Evolutionary conservation across 2,329 filamentous ascomycete species (phyloP).

Genomic region (Penicillium sp.): DNA sequence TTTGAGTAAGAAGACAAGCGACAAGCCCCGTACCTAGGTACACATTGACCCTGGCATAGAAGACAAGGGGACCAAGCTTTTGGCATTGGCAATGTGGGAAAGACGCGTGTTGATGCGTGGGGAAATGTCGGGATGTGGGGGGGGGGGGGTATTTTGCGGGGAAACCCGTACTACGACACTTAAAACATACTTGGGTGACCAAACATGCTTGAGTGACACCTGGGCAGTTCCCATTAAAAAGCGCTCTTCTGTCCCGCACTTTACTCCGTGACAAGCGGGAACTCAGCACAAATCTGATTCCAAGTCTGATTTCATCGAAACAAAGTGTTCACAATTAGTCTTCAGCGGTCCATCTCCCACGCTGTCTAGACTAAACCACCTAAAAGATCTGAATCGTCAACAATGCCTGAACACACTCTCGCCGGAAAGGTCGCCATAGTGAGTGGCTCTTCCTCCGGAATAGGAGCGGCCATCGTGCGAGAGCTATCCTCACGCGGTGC

Average conservation of each 20-base stretch:
- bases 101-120: not conserved
- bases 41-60: not conserved
- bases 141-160: not conserved
- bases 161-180: not conserved
- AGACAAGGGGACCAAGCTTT: too few relatives aligned
- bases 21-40: too few relatives aligned
- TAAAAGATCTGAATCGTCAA: not conserved
- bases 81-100: not conserved
- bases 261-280: too few relatives aligned
- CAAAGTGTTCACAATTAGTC: not conserved
- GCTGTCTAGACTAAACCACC: not conserved
- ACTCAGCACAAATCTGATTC: not conserved
- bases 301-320: not conserved
- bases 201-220: too few relatives aligned
- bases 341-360: not conserved
- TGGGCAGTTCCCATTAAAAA: not conserved
- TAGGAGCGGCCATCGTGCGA: constrained; percentile 28
- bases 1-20: too few relatives aligned
- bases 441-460: constrained; percentile 29
- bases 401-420: constrained; percentile 16
- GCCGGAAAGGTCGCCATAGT: constrained; percentile 29
- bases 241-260: too few relatives aligned
- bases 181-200: not conserved
- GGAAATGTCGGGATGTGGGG: constrained; percentile 1
- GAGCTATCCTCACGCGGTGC: constrained; percentile 54